Base-by-base conservation (phyloP, 306 rosid species). In the Rubus idaeus region DNA sequence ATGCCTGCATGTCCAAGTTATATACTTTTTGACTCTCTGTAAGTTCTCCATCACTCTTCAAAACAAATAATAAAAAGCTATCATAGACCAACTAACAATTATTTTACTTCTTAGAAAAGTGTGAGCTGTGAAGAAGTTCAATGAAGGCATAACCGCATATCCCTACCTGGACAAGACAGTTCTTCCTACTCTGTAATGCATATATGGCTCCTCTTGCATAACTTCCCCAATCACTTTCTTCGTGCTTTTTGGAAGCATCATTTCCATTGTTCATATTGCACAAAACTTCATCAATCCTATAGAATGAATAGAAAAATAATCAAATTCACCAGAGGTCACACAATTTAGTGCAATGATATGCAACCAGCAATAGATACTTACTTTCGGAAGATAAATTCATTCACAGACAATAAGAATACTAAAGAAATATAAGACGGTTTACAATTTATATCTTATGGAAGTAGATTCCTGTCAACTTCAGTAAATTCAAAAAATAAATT, bases 191-290 rank as follows among this genome's bases (percentile, higher is more conserved):
- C 77, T 85, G 85, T 55, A 95, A 74, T 76, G 97, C 97, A 86
- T 85, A 90, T 56, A 88, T 70, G 0, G 97, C 99, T 74, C 97
- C 99, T 88, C 94, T 92, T 72, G 96, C 97, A 89, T 92, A 95
- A 80, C 91, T 85, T 77, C 97, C 97, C 98, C 98, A 95, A 6
- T 83, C 52, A 83, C 86, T 81, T 84, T 94, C 91, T 73, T 88
- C 97, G 41, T 77, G 56, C 71, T 6, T 63, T 82, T 71, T 70
- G 5, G 89, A 74, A 77, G 78, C 83, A 78, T 70, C 87, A 71
- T 83, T 80, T 70, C 49, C 84, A 73, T 51, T 44, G 47, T 70
- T 72, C 87, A 74, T 75, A 62, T 90, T 83, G 75, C 61, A 52
- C 69, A 79, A 90, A 70, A 72, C 82, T 87, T 90, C 97, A 75